These are phyloP conservation scores for Lecanicillium sp. DNA, from an alignment of 2,329 filamentous ascomycete genomes.

Conservation along the genomic window DNA sequence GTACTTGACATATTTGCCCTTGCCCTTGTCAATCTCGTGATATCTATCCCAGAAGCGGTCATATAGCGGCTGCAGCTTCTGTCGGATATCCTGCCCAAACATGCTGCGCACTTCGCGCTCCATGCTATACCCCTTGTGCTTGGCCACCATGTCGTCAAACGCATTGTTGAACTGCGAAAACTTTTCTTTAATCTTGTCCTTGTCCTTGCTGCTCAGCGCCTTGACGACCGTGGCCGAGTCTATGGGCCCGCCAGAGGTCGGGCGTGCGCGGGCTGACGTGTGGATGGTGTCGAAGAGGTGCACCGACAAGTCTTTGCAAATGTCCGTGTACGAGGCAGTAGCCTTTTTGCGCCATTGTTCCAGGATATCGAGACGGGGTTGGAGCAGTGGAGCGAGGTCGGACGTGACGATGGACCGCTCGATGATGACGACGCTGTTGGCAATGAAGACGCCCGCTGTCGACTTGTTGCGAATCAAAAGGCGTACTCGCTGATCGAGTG, in stretches of 20 bases:
- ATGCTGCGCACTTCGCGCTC: conserved; percentile 80
- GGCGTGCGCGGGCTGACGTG: conserved; percentile 61
- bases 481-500: conserved; percentile 68
- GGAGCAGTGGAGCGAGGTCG: conserved; percentile 66
- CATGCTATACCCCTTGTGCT: conserved; percentile 80
- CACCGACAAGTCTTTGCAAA: conserved; percentile 81
- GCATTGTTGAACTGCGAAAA: conserved; percentile 84
- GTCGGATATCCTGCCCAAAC: conserved; percentile 77
- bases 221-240: conserved; percentile 84
- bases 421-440: conserved; percentile 78
- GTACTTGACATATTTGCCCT: conserved; percentile 97
- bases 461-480: conserved; percentile 68
- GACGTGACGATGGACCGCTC: conserved; percentile 79
- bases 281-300: conserved; percentile 87
- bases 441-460: conserved; percentile 78
- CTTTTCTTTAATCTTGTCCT: conserved; percentile 93
- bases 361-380: conserved; percentile 56
- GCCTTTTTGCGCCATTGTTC: conserved; percentile 86
- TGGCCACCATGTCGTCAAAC: conserved; percentile 81
- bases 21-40: conserved; percentile 95
- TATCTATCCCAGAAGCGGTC: conserved; percentile 95
- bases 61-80: conserved; percentile 90
- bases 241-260: conserved; percentile 66
- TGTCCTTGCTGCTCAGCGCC: conserved; percentile 78
- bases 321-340: conserved; percentile 70